Evolutionary conservation across 305 asterid genomes (phyloP).

Genomic region (Fraxinus dipetala): DNA sequence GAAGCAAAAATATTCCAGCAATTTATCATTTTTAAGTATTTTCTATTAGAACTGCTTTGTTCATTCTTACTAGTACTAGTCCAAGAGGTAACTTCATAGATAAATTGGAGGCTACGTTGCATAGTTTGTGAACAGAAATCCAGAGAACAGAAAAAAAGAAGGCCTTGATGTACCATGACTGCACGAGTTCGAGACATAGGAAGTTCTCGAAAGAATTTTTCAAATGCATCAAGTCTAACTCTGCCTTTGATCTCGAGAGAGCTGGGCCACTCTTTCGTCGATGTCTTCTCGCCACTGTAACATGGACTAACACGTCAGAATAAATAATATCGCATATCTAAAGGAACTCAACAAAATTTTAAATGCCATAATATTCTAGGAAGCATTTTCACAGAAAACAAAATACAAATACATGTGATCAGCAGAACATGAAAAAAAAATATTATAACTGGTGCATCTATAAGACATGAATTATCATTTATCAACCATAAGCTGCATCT

Average conservation of each 20-base stretch:
- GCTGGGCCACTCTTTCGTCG: slow-evolving; percentile 75
- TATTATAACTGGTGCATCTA: neutral
- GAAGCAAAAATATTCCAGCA: slow-evolving; percentile 9
- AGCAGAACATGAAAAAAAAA: neutral
- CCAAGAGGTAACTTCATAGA: slow-evolving; percentile 19
- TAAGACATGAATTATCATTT: neutral
- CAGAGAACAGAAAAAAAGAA: slow-evolving; percentile 32
- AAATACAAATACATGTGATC: neutral
- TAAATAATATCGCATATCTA: neutral
- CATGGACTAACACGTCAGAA: slow-evolving; percentile 25
- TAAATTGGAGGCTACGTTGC: slow-evolving; percentile 30
- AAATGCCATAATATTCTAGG: neutral
- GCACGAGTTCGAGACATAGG: slow-evolving; percentile 98
- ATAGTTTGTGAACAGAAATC: slow-evolving; percentile 38
- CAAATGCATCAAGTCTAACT: slow-evolving; percentile 92
- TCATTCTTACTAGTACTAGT: slow-evolving; percentile 36
- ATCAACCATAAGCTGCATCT: neutral
- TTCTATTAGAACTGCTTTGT: slow-evolving; percentile 21
- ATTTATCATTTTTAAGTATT: slow-evolving; percentile 7
- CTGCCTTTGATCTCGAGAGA: slow-evolving; percentile 94
- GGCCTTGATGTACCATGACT: slow-evolving; percentile 96
- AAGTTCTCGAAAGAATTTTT: slow-evolving; percentile 84
- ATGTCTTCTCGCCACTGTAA: slow-evolving; percentile 88
- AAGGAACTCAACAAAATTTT: neutral
- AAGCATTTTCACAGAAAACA: neutral